Conservation (phyloP, 257 asterid genomes). For the Echium plantagineum region DNA sequence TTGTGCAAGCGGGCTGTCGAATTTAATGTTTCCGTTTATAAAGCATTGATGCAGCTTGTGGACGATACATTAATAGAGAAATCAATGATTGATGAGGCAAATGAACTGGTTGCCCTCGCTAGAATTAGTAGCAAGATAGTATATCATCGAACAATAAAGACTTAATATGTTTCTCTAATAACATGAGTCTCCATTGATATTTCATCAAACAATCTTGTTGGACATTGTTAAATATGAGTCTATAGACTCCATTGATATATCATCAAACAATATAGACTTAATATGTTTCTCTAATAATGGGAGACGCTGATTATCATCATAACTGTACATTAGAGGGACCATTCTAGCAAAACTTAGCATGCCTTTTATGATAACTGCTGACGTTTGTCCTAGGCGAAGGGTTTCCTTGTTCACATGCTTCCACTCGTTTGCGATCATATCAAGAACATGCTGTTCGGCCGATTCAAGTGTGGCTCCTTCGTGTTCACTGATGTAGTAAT, state of each 20-base stretch:
- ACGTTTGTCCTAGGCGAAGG: slow-evolving; percentile 9
- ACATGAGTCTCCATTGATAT: no score
- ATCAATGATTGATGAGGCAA: slow-evolving; percentile 23
- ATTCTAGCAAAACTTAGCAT: slow-evolving; percentile 24
- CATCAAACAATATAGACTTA: slow-evolving; percentile 3
- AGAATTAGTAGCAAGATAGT: no score
- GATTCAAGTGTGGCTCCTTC: slow-evolving; percentile 11
- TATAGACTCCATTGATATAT: not conserved
- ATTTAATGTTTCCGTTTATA: slow-evolving; percentile 9
- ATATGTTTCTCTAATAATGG: slow-evolving; percentile 15
- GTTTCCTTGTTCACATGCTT: slow-evolving; percentile 23
- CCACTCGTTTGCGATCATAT: slow-evolving; percentile 25
- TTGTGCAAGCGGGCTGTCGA: slow-evolving; percentile 24
- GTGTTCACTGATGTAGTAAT: slow-evolving; percentile 30
- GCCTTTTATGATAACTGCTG: slow-evolving; percentile 18
- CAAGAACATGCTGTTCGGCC: slow-evolving; percentile 17
- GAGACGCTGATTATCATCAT: slow-evolving; percentile 12
- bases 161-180: no score
- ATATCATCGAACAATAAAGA: no score
- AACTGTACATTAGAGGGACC: slow-evolving; percentile 30
- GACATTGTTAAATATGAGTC: no score
- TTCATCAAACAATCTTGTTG: no score
- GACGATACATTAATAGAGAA: slow-evolving; percentile 19
- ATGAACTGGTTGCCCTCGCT: slow-evolving; percentile 22
- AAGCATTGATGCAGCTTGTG: slow-evolving; percentile 15